Conservation (phyloP, 2,329 filamentous ascomycete species). For the Stylonectria norvegica region DNA sequence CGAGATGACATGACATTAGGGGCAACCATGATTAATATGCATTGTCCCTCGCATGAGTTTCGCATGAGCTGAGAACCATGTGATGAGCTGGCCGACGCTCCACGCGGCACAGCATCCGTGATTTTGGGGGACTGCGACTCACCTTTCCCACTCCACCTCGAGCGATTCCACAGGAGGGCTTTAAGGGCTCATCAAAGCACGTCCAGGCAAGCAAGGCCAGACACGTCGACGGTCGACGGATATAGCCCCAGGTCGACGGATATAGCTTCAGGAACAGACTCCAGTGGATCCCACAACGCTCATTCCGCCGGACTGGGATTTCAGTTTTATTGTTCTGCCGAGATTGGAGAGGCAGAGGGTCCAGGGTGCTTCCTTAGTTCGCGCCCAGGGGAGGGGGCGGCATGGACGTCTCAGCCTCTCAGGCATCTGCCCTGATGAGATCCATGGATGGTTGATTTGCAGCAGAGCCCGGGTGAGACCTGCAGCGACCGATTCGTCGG, state of each 20-base stretch:
- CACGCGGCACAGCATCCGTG: too few relatives aligned
- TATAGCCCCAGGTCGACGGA: neutral
- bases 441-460: neutral
- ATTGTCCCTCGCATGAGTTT: neutral
- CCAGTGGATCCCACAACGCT: slow-evolving; percentile 1
- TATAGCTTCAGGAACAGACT: slow-evolving; percentile 3
- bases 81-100: too few relatives aligned
- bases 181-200: neutral
- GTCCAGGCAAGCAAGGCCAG: neutral
- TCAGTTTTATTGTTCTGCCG: slow-evolving; percentile 5
- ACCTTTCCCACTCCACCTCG: too few relatives aligned
- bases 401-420: too few relatives aligned
- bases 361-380: too few relatives aligned
- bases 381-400: too few relatives aligned
- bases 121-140: too few relatives aligned
- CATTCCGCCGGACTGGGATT: slow-evolving; percentile 4
- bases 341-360: slow-evolving; percentile 5
- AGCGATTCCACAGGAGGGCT: neutral
- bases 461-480: slow-evolving; percentile 3
- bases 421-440: neutral
- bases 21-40: too few relatives aligned
- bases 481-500: slow-evolving; percentile 8
- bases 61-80: neutral
- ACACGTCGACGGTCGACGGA: neutral
- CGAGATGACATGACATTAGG: too few relatives aligned